Base-by-base conservation (phyloP, 2,329 filamentous ascomycete species). In the Biscogniauxia mediterranea region DNA sequence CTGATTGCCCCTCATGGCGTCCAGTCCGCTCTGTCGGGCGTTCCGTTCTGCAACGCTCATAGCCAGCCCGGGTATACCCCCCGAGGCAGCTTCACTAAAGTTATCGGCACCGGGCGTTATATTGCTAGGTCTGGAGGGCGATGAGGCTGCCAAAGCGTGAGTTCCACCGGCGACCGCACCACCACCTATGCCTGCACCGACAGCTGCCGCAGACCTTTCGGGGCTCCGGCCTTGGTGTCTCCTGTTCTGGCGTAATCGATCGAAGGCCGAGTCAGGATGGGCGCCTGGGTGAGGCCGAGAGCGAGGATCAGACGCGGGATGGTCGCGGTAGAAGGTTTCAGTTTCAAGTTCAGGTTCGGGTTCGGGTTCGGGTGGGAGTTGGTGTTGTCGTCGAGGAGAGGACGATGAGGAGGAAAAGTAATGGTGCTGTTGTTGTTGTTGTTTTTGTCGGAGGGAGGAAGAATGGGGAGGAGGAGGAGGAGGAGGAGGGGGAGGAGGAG, bases 1-100 rank as follows among this genome's bases (percentile, higher is more conserved):
- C 13, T 67, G 65, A 32, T 77, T 72, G 32, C 67, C 78, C 70
- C 82, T 80, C 74, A 87, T 80, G 54, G 87, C 86, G 59, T 89
- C 84, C 62, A 88, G 68, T 23, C 87, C 89, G 74, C 87, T 89
- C 67, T 89, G 83, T 63, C 87, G 80, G 63, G 85, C 81, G 75
- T 88, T 85, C 56, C 81, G 81, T 68, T 89, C 87, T 55, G 89
- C 88, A 55, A 90, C 84, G 59, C 80, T 85, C 69, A 87, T 81
- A 49, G 89, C 88, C 62, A 91, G 85, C 58, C 87, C 88, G 28
- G 87, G 81, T 74, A 92, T 86, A 59, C 87, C 89, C 67, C 87
- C 89, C 21, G 82, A 80, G 17, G 89, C 85, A 49, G 79, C 74
- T 55, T 85, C 80, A 62, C 88, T 82, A 65, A 89, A 85, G 72